Evolutionary conservation across 805 yeast genomes (phyloP).

Genomic region (Candida coleopterorum): DNA sequence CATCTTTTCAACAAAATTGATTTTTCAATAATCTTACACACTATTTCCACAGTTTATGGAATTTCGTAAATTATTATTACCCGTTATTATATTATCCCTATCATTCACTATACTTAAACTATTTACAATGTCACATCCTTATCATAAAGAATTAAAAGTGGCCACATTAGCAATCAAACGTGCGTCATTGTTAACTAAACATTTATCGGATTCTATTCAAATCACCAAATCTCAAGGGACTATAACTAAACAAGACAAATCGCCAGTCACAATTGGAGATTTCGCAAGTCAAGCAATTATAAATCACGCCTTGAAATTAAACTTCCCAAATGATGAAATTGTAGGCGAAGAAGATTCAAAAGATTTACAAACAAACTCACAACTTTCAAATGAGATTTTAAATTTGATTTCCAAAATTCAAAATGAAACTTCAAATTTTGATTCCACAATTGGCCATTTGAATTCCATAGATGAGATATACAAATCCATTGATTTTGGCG

Average conservation of each 20-base stretch:
- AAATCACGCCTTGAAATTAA: slow-evolving; percentile 71
- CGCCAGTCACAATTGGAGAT: slow-evolving; percentile 97
- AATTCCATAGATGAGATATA: slow-evolving; percentile 45
- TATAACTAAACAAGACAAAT: slow-evolving; percentile 77
- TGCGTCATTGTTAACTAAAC: slow-evolving; percentile 73
- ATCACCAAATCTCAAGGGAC: slow-evolving; percentile 46
- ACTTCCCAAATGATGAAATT: slow-evolving; percentile 79
- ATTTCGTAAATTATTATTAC: too few relatives aligned
- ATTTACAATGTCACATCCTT: slow-evolving; percentile 23
- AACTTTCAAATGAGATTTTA: slow-evolving; percentile 55
- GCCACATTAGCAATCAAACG: slow-evolving; percentile 89
- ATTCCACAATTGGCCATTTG: slow-evolving; percentile 37
- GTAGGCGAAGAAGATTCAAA: slow-evolving; percentile 94
- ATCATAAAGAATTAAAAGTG: slow-evolving; percentile 62
- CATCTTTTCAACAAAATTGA: too few relatives aligned
- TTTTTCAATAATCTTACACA: too few relatives aligned
- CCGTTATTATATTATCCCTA: slow-evolving; percentile 1
- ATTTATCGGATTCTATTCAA: slow-evolving; percentile 53
- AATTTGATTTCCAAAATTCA: slow-evolving; percentile 55
- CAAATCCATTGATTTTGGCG: slow-evolving; percentile 72
- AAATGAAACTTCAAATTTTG: slow-evolving; percentile 29
- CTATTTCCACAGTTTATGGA: too few relatives aligned
- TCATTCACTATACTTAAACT: not conserved
- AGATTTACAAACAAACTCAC: slow-evolving; percentile 43
- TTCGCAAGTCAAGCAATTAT: slow-evolving; percentile 94